Conservation (phyloP, 2,329 filamentous ascomycete species). For the Talaromyces funiculosus region DNA sequence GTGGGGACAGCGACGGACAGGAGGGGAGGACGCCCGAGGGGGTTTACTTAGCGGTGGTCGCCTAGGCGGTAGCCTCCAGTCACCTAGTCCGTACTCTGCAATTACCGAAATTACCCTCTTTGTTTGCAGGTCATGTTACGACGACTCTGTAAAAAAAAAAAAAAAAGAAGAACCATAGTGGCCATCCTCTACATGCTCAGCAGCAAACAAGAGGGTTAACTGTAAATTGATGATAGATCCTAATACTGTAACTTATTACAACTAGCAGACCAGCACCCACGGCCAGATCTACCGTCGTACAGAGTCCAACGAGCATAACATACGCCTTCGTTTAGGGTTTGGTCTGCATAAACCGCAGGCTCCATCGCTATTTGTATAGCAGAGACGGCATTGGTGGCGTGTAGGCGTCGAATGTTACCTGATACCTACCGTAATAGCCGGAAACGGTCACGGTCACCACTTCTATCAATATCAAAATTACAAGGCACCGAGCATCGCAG, state of each 20-base stretch:
- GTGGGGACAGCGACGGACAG: conserved; percentile 10
- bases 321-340: too few species aligned
- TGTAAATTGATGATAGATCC: background rate
- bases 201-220: background rate
- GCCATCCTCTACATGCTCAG: background rate
- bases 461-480: background rate
- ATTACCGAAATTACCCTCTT: background rate
- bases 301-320: too few species aligned
- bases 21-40: background rate
- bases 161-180: background rate
- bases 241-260: background rate
- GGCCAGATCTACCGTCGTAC: background rate
- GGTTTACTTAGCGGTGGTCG: background rate
- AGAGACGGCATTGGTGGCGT: too few species aligned
- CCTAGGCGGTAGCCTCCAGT: conserved; percentile 1
- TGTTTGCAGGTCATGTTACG: background rate
- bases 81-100: background rate
- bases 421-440: background rate
- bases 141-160: background rate
- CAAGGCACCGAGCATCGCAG: background rate
- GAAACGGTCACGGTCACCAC: background rate
- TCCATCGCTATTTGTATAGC: too few species aligned
- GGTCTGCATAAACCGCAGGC: too few species aligned
- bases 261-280: background rate
- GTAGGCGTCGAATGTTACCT: background rate